These are phyloP conservation scores for Diaporthe aspalathi DNA, from an alignment of 2,329 filamentous ascomycete species.

Conservation along the genomic window DNA sequence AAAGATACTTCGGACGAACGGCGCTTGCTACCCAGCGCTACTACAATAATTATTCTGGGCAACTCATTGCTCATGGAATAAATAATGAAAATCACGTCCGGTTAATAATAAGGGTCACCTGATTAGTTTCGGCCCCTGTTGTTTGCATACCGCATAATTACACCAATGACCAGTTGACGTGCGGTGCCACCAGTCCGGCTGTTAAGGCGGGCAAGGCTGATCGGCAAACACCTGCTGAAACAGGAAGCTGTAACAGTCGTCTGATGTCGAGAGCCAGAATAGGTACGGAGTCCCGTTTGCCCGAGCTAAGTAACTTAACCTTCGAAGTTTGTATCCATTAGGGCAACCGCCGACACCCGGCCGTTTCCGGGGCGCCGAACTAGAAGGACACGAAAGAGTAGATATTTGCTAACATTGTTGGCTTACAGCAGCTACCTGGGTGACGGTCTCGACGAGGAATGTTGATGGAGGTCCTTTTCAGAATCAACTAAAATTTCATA, in stretches of 20 bases:
- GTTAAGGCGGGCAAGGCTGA: neutral
- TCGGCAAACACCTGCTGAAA: conserved; percentile 23
- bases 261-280: conserved; percentile 17
- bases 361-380: neutral
- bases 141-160: neutral
- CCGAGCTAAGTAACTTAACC: neutral
- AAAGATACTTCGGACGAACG: neutral
- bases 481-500: neutral
- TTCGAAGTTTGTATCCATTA: neutral
- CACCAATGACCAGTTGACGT: conserved; percentile 4
- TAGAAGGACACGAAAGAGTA: neutral
- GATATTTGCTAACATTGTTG: neutral
- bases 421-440: neutral
- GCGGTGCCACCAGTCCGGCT: neutral
- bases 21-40: too few species aligned
- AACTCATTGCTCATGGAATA: too few species aligned
- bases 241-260: conserved; percentile 16
- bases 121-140: neutral
- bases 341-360: neutral
- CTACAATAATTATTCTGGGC: too few species aligned
- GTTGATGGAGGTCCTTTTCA: too few species aligned
- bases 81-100: neutral
- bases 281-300: neutral
- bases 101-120: neutral
- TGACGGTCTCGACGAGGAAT: neutral